A percentile compares a stretch with the other conserved stretches of the same genome.
Conservation (phyloP, 2,329 filamentous ascomycete species). For the Aspergillus intermedius region DNA sequence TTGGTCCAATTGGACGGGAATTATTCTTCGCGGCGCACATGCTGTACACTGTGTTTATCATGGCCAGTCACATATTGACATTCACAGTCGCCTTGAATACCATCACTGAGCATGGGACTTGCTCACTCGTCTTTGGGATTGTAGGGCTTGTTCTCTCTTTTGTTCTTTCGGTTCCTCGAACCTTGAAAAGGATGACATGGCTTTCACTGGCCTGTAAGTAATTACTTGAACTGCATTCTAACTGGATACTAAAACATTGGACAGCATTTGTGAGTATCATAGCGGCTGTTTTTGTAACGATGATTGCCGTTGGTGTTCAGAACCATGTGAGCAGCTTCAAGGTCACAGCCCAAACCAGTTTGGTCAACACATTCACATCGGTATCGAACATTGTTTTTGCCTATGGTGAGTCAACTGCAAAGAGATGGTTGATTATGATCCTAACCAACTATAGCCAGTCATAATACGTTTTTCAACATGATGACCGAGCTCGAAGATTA, state of each 20-base stretch:
- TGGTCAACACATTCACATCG: slow-evolving; percentile 28
- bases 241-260: not conserved
- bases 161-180: slow-evolving; percentile 52
- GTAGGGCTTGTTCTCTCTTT: slow-evolving; percentile 52
- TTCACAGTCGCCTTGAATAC: slow-evolving; percentile 51
- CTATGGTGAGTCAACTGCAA: slow-evolving; percentile 24
- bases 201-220: slow-evolving; percentile 47
- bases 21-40: slow-evolving; percentile 38
- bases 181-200: slow-evolving; percentile 53
- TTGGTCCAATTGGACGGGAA: slow-evolving; percentile 38
- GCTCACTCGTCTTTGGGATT: slow-evolving; percentile 55
- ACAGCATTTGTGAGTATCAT: slow-evolving; percentile 54
- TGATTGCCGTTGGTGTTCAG: slow-evolving; percentile 16
- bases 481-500: slow-evolving; percentile 56
- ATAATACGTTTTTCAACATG: slow-evolving; percentile 50
- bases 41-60: slow-evolving; percentile 37
- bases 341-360: slow-evolving; percentile 25
- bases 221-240: no score
- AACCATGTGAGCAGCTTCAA: slow-evolving; percentile 21
- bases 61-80: slow-evolving; percentile 40
- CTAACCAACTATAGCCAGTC: slow-evolving; percentile 14
- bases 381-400: slow-evolving; percentile 33
- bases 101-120: slow-evolving; percentile 54
- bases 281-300: slow-evolving; percentile 38
- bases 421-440: not conserved